Evolutionary conservation across 495 filamentous ascomycete species (phyloP), one percentile per base, ranked within the genome.

Genomic region (Trichoderma asperelloides): DNA sequence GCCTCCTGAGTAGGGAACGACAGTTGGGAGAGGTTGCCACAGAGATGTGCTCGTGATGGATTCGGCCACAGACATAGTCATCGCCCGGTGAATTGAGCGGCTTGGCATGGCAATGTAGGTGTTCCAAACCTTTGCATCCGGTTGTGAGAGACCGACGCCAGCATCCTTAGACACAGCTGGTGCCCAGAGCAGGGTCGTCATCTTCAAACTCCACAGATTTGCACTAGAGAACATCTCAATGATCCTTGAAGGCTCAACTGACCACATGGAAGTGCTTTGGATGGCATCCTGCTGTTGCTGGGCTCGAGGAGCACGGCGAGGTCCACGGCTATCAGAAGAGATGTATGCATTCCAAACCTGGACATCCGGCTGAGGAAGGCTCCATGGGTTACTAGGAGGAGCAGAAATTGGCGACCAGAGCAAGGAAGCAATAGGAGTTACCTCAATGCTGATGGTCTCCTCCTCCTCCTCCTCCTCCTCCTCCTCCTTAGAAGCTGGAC

Each of bases 91-190:
- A 51, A 37, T 60, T 16, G 47, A 25, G 18, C 57, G 33, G 25
- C 40, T 65, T 27, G 69, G 62, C 27, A 72, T 62, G 21, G 66
- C 65, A 18, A 64, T 57, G 64, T 76, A 76, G 28, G 41, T 43
- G 21, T 66, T 69, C 74, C 74, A 76, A 45, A 55, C 68, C 23
- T 45, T 49, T 43, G 64, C 57, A 63, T 70, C 71, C 23, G 74
- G 74, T 63, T 75, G 74, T 3, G 70, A 70, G 11, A 76, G 66
- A 40, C 74, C 71, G 30, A 67, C 64, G 47, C 33, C 63, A 16
- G 63, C 41, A 45, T 66, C 33, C 13, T 63, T 49, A 9, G 28
- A 6, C 40, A 63, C 43, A 23, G 49, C 47, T n/a, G 65, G 45
- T 25, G 64, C 27, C 74, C 74, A 76, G 47, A 76, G 62, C 41